Conservation (phyloP, 805 yeast species). For the Lachancea sp. region DNA sequence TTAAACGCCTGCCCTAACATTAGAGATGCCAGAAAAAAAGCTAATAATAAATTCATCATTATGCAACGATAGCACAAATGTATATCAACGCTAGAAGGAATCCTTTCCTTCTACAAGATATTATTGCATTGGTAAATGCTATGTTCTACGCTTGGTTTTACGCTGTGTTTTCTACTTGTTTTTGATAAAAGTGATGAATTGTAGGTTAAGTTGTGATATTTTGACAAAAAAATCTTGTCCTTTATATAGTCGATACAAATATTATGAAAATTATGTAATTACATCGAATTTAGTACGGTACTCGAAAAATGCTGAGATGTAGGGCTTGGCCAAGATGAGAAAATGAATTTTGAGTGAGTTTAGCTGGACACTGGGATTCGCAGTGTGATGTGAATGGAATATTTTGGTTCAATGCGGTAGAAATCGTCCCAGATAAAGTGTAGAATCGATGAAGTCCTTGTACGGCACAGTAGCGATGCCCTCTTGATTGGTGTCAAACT, state of each 20-base stretch:
- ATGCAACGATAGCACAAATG: conserved; percentile 5
- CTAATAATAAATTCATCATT: conserved; percentile 25
- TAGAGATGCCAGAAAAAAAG: conserved; percentile 90
- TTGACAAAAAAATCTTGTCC: not conserved
- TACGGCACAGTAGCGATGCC: conserved; percentile 65
- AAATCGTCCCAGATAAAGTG: conserved; percentile 34
- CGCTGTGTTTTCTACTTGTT: too few species aligned
- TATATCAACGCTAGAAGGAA: conserved; percentile 1
- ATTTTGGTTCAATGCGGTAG: conserved; percentile 20
- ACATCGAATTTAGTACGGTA: not conserved
- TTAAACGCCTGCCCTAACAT: conserved; percentile 62
- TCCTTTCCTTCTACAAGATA: conserved; percentile 3
- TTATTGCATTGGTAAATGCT: not conserved
- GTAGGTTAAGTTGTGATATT: too few species aligned
- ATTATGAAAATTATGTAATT: not conserved
- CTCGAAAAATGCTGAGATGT: not conserved
- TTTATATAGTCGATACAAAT: not conserved
- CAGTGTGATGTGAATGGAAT: not conserved
- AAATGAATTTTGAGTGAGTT: too few species aligned
- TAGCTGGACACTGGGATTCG: not conserved
- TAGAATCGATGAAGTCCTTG: conserved; percentile 57
- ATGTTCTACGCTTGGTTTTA: too few species aligned
- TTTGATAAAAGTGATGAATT: not conserved
- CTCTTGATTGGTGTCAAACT: conserved; percentile 65
- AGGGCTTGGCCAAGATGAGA: not conserved